Base-by-base conservation (phyloP, 1,284 basidiomycete species). In the Thecaphora frezii region DNA sequence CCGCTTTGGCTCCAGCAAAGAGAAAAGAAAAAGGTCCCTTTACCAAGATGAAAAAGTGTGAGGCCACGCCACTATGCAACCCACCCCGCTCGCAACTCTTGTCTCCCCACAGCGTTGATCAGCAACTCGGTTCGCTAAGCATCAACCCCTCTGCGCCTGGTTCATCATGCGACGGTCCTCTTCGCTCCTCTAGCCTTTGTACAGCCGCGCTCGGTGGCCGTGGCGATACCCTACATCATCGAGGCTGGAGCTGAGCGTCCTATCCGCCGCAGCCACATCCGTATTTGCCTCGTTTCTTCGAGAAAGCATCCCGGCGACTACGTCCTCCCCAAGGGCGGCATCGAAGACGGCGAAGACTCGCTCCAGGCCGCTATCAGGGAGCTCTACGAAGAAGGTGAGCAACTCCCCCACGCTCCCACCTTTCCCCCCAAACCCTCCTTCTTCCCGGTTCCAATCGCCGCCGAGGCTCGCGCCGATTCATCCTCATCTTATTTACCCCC, bases 241-340 rank as follows among this genome's bases (percentile, higher is more conserved):
- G 21, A 22, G 12, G 9, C 2, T 1, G 10, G 13, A 26, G 39
- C 40, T 37, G 23, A 18, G 16, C n/a, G n/a, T n/a, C 10, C n/a
- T 18, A 25, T 7, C 10, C 18, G 7, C 5, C 4, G 37, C n/a
- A 16, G 44, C 18, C 41, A 40, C 14, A n/a, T 66, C 1, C 40
- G 39, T 0, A 51, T 77, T 40, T 70, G 65, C 40, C 57, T 77
- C 10, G 75, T 77, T 1, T 51, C 69, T 2, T 75, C 73, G 14
- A 58, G 74, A 18, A 77, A 77, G 51, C 75, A 77, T 33, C 44
- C 52, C 22, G 44, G 54, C 21, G 49, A 48, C 1, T 76, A 23
- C 23, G 74, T 77, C 1, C 54, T 77, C 16, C 75, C 75, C 25
- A 77, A 77, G 50, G 75, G 75, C 25, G 75, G 75, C 3, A 53